Evolutionary conservation across 306 rosid species (phyloP), one percentile per base, ranked within the genome.

Genomic region (Leucaena leucocephala): DNA sequence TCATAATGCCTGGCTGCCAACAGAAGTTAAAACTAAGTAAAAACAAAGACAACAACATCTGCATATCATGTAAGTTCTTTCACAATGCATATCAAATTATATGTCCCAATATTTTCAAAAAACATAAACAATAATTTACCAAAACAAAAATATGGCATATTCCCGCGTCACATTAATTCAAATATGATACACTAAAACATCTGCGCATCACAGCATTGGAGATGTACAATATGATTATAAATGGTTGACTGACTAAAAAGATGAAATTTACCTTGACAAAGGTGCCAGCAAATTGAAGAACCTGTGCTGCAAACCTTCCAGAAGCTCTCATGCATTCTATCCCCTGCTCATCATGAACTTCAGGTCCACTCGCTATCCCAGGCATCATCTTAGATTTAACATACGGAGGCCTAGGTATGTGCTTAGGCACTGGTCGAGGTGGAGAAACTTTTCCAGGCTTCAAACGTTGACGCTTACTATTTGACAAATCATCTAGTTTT

Each of bases 1-100:
- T 91, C 73, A 70, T 91, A 84, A 88, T 83, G 85, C 98, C 96
- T 86, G 97, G 94, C 98, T 92, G 98, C 89, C 98, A 87, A 89
- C 85, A 87, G 85, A 83, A 75, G 89, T 82, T 76, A 86, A 87
- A 83, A 86, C 61, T 75, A 83, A 82, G 71, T 52, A 36, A 36
- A 12, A 49, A 54, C 57, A 50, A 50, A 1, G 19, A 50, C 8
- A 16, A 55, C 12, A 62, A 9, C 22, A 76, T 39, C 63, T 40
- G 40, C 22, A 63, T 59, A 69, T 68, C 70, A 38, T 75, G 38
- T 40, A 71, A 74, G 22, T 59, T 58, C 46, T 80, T 63, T 58
- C 15, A 43, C 46, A 65, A 33, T 78, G 46, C 78, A 78, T 43
- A 40, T 67, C 36, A 40, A 64, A 36, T 36, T 64, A 64, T 35